Percentiles rank a stretch among this genome's conserved stretches.
phyloP scores from a whole-genome alignment of 805 yeast genomes.

The Myxozyma sirexii region DNA sequence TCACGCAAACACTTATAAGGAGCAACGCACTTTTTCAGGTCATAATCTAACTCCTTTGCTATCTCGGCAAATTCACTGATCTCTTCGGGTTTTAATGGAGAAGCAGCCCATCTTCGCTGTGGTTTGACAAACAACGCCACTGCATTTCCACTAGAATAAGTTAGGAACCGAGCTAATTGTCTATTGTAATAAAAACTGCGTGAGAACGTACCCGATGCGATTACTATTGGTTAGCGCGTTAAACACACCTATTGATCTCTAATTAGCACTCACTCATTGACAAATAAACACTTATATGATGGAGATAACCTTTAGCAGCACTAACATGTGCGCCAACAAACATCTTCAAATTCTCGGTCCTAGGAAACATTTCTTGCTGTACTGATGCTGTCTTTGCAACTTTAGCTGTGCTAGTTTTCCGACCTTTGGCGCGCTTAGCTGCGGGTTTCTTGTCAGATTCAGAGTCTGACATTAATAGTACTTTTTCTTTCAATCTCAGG shows the following conservation, averaged over 20 bases:
- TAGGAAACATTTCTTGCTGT: constrained; percentile 43
- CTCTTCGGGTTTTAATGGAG: constrained; percentile 69
- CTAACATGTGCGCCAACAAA: constrained; percentile 33
- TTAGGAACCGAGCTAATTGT: neutral
- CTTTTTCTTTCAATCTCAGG: neutral
- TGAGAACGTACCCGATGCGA: constrained; percentile 49
- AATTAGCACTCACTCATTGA: neutral
- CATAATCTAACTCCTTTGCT: constrained; percentile 65
- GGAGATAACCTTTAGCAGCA: constrained; percentile 22
- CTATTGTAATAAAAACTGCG: no score
- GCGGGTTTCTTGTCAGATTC: constrained; percentile 12
- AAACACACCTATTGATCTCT: constrained; percentile 49
- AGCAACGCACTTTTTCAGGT: constrained; percentile 55
- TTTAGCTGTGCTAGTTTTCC: neutral
- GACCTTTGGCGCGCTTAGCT: constrained; percentile 12
- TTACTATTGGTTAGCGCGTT: constrained; percentile 65
- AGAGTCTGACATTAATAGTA: constrained; percentile 20
- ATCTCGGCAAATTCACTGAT: constrained; percentile 62
- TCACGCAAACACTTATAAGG: neutral
- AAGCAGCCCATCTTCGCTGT: constrained; percentile 89
- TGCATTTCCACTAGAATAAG: constrained; percentile 58
- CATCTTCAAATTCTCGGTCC: constrained; percentile 48
- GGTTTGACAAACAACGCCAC: constrained; percentile 90
- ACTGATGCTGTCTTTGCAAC: constrained; percentile 4
- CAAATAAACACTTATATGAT: neutral